Evolutionary conservation across 805 yeast species (phyloP).

Genomic region (Barnettozyma siamensis): DNA sequence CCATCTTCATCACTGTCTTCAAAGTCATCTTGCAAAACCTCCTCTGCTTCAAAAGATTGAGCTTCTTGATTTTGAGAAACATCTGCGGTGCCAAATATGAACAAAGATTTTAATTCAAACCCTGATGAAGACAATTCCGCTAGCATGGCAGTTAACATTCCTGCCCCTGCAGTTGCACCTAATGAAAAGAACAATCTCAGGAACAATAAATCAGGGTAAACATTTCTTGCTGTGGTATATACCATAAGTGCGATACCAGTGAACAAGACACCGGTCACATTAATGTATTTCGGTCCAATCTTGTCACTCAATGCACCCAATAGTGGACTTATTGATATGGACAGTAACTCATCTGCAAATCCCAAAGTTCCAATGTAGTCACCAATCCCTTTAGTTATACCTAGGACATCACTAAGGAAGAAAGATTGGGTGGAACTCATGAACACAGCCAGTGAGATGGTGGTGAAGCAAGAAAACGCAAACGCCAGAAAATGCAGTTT

Average conservation of each 20-base stretch:
- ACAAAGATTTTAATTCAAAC: slow-evolving; percentile 25
- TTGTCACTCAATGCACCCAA: slow-evolving; percentile 60
- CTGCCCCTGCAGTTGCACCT: slow-evolving; percentile 50
- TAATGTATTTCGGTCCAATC: slow-evolving; percentile 53
- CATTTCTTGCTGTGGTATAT: slow-evolving; percentile 40
- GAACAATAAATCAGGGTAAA: slow-evolving; percentile 46
- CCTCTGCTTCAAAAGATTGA: neutral
- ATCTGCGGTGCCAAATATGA: slow-evolving; percentile 11
- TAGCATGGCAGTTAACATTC: slow-evolving; percentile 56
- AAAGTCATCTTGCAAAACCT: slow-evolving; percentile 4
- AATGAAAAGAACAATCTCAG: slow-evolving; percentile 52
- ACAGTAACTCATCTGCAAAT: slow-evolving; percentile 53
- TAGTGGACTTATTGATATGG: slow-evolving; percentile 50
- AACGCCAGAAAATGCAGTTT: slow-evolving; percentile 28
- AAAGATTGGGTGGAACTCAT: slow-evolving; percentile 40
- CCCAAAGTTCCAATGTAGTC: slow-evolving; percentile 44
- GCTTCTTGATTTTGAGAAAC: slow-evolving; percentile 5
- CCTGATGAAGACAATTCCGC: slow-evolving; percentile 49
- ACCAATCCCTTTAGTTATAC: slow-evolving; percentile 31
- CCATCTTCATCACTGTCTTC: slow-evolving; percentile 9
- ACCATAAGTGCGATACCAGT: slow-evolving; percentile 42
- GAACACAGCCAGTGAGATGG: slow-evolving; percentile 39
- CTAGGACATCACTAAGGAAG: slow-evolving; percentile 34
- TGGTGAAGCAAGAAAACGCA: slow-evolving; percentile 32
- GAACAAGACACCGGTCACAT: slow-evolving; percentile 41